Percentiles rank a stretch among this genome's conserved stretches.
Conservation (phyloP, 2,329 filamentous ascomycete species). For the Trichoderma oligosporum region DNA sequence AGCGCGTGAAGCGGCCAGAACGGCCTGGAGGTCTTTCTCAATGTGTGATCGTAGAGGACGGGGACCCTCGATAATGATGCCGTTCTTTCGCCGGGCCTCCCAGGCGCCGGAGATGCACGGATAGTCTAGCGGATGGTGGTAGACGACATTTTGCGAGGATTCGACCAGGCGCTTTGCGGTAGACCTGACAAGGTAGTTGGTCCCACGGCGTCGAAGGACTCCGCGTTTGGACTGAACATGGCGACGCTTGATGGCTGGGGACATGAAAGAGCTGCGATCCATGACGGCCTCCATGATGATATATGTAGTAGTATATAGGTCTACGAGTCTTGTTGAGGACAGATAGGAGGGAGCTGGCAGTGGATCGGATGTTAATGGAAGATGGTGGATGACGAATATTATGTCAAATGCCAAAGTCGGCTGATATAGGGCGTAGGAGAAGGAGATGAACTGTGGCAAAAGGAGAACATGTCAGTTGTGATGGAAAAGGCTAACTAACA, state of each 20-base stretch:
- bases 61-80: not conserved
- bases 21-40: conserved; percentile 14
- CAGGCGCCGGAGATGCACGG: not conserved
- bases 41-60: conserved; percentile 8
- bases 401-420: conserved; percentile 3
- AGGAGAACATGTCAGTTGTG: conserved; percentile 12
- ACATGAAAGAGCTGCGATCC: conserved; percentile 10
- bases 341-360: not conserved
- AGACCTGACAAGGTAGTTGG: conserved; percentile 32
- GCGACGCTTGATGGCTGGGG: conserved; percentile 9
- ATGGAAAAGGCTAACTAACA: conserved; percentile 5
- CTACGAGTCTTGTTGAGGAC: not conserved
- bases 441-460: conserved; percentile 3
- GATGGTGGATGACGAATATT: conserved; percentile 12
- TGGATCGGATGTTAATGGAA: not conserved
- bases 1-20: conserved; percentile 2
- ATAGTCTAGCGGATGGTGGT: not conserved
- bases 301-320: conserved; percentile 1
- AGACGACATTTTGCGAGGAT: conserved; percentile 7
- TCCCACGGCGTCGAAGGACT: conserved; percentile 22
- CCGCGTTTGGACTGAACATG: conserved; percentile 18
- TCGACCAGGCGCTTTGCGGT: conserved; percentile 21
- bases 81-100: conserved; percentile 4
- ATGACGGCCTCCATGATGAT: conserved; percentile 11
- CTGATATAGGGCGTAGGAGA: conserved; percentile 12